Conservation (phyloP, 2,329 filamentous ascomycete genomes). For the Incumbomyces delicatus region DNA sequence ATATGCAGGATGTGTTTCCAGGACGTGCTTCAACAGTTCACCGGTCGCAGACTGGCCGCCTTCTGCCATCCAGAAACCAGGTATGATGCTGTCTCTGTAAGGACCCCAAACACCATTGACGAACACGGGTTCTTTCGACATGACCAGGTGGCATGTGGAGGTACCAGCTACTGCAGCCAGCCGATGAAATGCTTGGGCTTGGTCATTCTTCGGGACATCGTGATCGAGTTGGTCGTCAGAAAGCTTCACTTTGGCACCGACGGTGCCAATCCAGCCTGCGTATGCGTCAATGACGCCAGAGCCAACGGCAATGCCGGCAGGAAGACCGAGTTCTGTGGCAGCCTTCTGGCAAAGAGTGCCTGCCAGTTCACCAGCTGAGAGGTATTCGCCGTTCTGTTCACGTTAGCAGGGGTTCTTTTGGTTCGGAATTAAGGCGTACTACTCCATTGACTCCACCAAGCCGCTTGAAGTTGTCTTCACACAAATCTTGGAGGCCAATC, state of each 20-base stretch:
- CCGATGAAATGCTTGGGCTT: constrained; percentile 85
- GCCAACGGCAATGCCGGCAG: constrained; percentile 79
- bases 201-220: constrained; percentile 64
- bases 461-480: constrained; percentile 77
- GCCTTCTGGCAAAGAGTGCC: constrained; percentile 77
- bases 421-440: constrained; percentile 53
- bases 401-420: constrained; percentile 3
- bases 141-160: constrained; percentile 92
- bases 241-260: constrained; percentile 88
- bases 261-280: constrained; percentile 95
- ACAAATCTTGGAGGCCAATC: constrained; percentile 78
- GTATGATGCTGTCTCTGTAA: constrained; percentile 86
- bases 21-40: constrained; percentile 84
- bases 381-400: constrained; percentile 73
- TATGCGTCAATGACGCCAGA: constrained; percentile 98
- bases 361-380: constrained; percentile 85
- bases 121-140: constrained; percentile 88
- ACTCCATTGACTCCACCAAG: constrained; percentile 91
- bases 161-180: constrained; percentile 92
- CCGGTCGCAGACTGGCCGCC: constrained; percentile 94
- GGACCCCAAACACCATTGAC: constrained; percentile 95
- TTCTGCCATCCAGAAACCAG: constrained; percentile 92
- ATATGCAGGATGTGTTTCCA: constrained; percentile 90
- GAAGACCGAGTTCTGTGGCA: constrained; percentile 71
- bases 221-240: constrained; percentile 57